A percentile compares a stretch with the other conserved stretches of the same genome.
These are phyloP conservation scores for Zymoseptoria crescenta DNA, from an alignment of 2,329 filamentous ascomycete genomes.

Conservation along the genomic window DNA sequence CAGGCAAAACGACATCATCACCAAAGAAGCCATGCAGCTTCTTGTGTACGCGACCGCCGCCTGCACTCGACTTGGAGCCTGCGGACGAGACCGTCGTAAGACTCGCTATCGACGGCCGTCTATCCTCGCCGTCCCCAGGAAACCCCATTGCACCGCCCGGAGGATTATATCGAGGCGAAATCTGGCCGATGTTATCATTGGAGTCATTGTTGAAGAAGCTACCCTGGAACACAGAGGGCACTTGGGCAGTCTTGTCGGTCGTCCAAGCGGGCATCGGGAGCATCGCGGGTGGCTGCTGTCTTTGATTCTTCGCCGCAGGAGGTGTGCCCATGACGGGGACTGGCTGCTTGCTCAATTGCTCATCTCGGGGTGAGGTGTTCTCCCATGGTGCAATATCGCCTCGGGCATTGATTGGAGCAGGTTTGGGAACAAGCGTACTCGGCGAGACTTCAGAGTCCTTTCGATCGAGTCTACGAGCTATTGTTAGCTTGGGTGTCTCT, in stretches of 20 bases:
- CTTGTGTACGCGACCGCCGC: slow-evolving; percentile 62
- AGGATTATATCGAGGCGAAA: slow-evolving; percentile 62
- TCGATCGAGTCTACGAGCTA: slow-evolving; percentile 33
- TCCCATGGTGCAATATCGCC: slow-evolving; percentile 47
- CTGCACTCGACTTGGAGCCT: slow-evolving; percentile 64
- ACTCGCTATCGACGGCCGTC: slow-evolving; percentile 81
- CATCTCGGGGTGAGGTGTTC: slow-evolving; percentile 24
- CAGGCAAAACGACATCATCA: slow-evolving; percentile 64
- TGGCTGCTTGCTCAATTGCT: slow-evolving; percentile 35
- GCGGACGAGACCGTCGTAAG: slow-evolving; percentile 79
- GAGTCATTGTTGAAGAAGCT: slow-evolving; percentile 63
- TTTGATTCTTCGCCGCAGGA: not conserved
- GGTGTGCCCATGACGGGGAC: slow-evolving; percentile 23
- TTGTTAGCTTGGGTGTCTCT: slow-evolving; percentile 17
- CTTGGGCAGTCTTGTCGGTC: slow-evolving; percentile 22
- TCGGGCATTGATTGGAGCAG: slow-evolving; percentile 38
- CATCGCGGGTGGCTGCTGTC: slow-evolving; percentile 43
- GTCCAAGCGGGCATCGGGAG: slow-evolving; percentile 45
- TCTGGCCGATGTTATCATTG: slow-evolving; percentile 59
- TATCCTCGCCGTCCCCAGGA: slow-evolving; percentile 58
- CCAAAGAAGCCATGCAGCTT: slow-evolving; percentile 89
- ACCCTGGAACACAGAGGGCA: slow-evolving; percentile 44
- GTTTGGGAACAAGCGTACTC: slow-evolving; percentile 28
- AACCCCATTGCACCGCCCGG: slow-evolving; percentile 43
- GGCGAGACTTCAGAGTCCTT: slow-evolving; percentile 40